Base-by-base conservation (phyloP, 2,329 filamentous ascomycete genomes). In the Penicillium sp. region DNA sequence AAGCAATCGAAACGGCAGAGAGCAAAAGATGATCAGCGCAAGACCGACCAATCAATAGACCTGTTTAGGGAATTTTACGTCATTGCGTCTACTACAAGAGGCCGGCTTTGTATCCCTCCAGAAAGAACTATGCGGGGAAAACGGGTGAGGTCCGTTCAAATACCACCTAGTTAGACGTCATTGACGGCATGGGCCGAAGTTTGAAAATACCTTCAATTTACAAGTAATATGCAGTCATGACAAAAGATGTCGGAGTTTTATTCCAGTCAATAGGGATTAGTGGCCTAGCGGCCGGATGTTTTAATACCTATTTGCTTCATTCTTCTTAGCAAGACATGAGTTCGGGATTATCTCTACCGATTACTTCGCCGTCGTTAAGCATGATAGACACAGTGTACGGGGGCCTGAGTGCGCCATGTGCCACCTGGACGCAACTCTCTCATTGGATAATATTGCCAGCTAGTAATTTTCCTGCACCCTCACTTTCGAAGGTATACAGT, bases 21-120 rank as follows among this genome's bases (percentile, higher is more conserved):
- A 31, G 29, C 29, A 5, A 12, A 52, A 61, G 57, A 45, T 23
- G 59, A 58, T 61, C 52, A 23, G 15, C 19, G 29, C 10, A 33
- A 54, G 27, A 33, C 31, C 33, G 4, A 25, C 58, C 62, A 57
- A 62, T 61, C 57, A 56, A 35, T 45, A 12, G 40, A 8, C 13
- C 15, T 7, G 23, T 19, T 21, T 23, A 10, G 15, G 15, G 10
- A 54, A 38, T 15, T 55, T 58, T 55, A 63, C 56, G 50, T 64
- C 62, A 62, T 45, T 9, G 19, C 40, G 6, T 42, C 3, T 21
- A 23, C 19, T 6, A 23, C n/a, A n/a, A n/a, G 19, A 41, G 12
- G 19, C 19, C 6, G 12, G 19, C 19, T 41, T 41, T 15, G 38
- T 42, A 31, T 50, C 8, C 43, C 21, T 25, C 6, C 13, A 25